Base-by-base conservation (phyloP, 2,329 filamentous ascomycete species). In the Ophiostoma quercus region DNA sequence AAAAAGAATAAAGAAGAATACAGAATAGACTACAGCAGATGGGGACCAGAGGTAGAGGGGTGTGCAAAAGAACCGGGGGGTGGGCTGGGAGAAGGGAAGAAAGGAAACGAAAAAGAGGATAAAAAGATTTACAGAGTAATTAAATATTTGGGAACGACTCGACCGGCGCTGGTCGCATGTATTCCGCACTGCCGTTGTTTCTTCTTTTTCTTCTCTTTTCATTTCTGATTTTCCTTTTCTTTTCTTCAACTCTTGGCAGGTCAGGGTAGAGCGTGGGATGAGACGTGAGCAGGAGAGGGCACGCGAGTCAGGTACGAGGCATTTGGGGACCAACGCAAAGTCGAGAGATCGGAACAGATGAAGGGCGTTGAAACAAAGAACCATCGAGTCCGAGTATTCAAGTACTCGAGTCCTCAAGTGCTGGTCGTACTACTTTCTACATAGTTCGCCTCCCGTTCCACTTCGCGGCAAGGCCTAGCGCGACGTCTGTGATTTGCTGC, bases 381-480 rank as follows among this genome's bases (percentile, higher is more conserved):
- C 16, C 47, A 54, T 19, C 22, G 4, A 5, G 22, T 57, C 43
- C 43, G 51, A 22, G 51, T 25, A 3, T 29, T 29, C 39, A 3
- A 41, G 11, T 41, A 14, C 39, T 29, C 9, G n/a, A 57, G 51
- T 12, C 34, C 34, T 34, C 34, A 8, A 25, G n/a, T 57, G 2
- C 51, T 57, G 51, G 51, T 57, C 51, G n/a, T 25, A 57, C 51
- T 57, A 62, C 57, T 62, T 32, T 32, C 25, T 29, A 29, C 57
- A 3, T 25, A 62, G 25, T 62, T 62, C 25, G 57, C 57, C 57
- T 62, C 57, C 57, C 57, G 57, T 62, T 62, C 57, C 57, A 62
- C 57, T 62, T 32, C 14, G 57, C 57, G 57, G 51, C 51, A 57
- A 57, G 57, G 57, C 57, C 57, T 62, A 62, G 57, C 57, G 57